phyloP scores from a whole-genome alignment of 2,329 filamentous ascomycete species.

The Penicillium sp. region DNA sequence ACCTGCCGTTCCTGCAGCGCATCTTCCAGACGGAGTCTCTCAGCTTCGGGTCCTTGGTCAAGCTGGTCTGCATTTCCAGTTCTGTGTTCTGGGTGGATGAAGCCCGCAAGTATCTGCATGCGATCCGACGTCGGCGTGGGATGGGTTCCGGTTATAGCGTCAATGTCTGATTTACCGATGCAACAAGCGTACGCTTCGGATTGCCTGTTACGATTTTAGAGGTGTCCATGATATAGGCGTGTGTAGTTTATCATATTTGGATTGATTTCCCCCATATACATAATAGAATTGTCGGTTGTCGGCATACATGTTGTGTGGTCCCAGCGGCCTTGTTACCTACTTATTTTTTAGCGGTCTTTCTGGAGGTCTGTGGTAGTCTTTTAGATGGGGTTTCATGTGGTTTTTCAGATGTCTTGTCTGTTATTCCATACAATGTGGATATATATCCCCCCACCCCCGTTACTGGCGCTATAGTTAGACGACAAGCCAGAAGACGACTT shows the following conservation, averaged over 20 bases:
- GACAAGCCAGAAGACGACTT: no score
- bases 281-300: constrained; percentile 4
- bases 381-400: no score
- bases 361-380: no score
- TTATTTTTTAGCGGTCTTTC: no score
- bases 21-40: constrained; percentile 95
- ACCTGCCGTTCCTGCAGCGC: constrained; percentile 87
- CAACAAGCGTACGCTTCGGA: neutral
- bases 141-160: constrained; percentile 42
- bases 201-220: constrained; percentile 8
- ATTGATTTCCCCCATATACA: constrained; percentile 10
- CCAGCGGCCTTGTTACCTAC: no score
- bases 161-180: constrained; percentile 35
- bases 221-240: constrained; percentile 1
- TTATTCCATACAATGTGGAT: no score
- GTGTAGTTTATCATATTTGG: constrained; percentile 11
- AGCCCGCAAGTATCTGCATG: constrained; percentile 66
- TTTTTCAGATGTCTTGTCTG: no score
- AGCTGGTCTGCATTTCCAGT: constrained; percentile 74
- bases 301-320: neutral
- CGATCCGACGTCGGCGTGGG: constrained; percentile 30
- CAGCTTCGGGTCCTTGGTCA: constrained; percentile 67
- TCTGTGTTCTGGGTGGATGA: constrained; percentile 96
- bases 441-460: no score
- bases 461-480: no score